Evolutionary conservation across 2,329 filamentous ascomycete species (phyloP), one percentile per base, ranked within the genome.

Genomic region (Triangularia verruculosa): DNA sequence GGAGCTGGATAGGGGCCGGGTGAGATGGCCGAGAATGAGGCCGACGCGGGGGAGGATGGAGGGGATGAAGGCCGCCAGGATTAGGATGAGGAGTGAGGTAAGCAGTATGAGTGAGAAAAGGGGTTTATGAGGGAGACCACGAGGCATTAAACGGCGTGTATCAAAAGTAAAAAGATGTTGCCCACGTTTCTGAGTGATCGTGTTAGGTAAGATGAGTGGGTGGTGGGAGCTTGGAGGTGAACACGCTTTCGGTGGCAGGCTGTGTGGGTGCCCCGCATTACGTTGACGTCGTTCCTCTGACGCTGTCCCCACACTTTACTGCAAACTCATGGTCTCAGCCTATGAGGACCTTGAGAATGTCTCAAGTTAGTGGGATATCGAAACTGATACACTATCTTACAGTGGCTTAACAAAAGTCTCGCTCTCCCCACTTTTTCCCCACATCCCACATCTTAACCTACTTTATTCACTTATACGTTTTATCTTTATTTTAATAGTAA

Each of bases 1-100:
- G 9, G 9, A 28, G n/a, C 27, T 28, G 9, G 34, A 39, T 39
- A n/a, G 34, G 20, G 32, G 39, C 6, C n/a, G 7, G n/a, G n/a
- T 58, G 57, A 56, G 11, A 15, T 52, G 27, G 28, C 4, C 3
- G 52, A 65, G 2, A 27, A 34, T 30, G 30, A 57, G 43, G 39
- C 17, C 2, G 61, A 67, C 1, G 25, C 62, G 4, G 67, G 66
- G 11, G 61, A 51, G 39, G 61, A 52, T 66, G 74, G 9, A 72
- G 76, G 28, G 78, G 71, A 15, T 63, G 57, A 57, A 15, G 67
- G 64, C 30, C 12, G 57, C 25, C 57, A 57, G 43, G 22, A 59
- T 65, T 32, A 67, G 2, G 43, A n/a, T 17, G 2, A 52, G 39
- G 34, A 59, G 57, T 2, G 34, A 27, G 57, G 47, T 61, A 8